Evolutionary conservation across 129 eudicot genomes (phyloP).

Genomic region (Lonicera japonica): DNA sequence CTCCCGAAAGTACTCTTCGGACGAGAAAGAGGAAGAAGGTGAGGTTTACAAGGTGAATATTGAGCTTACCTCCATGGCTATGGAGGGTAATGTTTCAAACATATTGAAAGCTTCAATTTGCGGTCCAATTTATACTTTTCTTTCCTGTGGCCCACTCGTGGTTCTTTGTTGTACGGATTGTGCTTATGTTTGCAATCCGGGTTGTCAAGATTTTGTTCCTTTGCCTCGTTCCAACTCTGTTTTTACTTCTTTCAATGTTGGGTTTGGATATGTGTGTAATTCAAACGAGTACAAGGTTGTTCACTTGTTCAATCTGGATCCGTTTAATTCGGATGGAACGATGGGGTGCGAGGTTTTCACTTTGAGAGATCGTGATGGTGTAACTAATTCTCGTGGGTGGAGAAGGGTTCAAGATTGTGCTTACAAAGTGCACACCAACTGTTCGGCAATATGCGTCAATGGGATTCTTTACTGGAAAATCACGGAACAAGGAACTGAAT

Average conservation of each 20-base stretch:
- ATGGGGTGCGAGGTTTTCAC: conserved; percentile 19
- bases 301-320: neutral
- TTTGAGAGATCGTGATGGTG: neutral
- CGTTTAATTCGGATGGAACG: neutral
- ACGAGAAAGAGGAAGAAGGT: neutral
- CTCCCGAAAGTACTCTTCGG: neutral
- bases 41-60: neutral
- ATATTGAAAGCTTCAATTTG: neutral
- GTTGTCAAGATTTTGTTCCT: neutral
- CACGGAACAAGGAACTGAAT: neutral
- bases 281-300: conserved; percentile 6
- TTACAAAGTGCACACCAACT: conserved; percentile 6
- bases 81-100: neutral
- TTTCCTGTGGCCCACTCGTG: neutral
- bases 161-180: neutral
- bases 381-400: conserved; percentile 8
- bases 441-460: conserved; percentile 9
- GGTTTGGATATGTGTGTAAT: neutral
- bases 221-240: neutral
- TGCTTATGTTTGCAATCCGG: conserved; percentile 3
- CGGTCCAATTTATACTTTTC: neutral
- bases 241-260: neutral
- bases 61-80: neutral
- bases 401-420: conserved; percentile 11
- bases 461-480: conserved; percentile 11